Percentiles rank a stretch among this genome's conserved stretches.
These are phyloP conservation scores for Plantago ovata DNA, from an alignment of 257 asterid genomes.

Conservation along the genomic window DNA sequence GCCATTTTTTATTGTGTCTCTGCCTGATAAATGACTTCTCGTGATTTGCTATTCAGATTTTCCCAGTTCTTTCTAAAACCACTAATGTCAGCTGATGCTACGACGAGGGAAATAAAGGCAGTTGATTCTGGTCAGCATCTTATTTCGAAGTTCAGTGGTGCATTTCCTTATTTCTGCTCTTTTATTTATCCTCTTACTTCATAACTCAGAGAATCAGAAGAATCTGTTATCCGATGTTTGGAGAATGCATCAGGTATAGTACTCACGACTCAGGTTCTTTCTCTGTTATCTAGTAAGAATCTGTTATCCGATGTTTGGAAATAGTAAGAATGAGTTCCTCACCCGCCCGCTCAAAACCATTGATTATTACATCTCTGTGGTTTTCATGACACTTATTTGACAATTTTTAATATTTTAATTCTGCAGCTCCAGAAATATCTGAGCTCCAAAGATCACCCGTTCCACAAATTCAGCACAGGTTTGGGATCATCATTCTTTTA, in stretches of 20 bases:
- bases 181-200: conserved; percentile 4
- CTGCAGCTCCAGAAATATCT: conserved; percentile 93
- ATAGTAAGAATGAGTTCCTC: too few species aligned
- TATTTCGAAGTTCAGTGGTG: conserved; percentile 17
- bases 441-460: conserved; percentile 69
- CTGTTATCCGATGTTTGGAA: too few species aligned
- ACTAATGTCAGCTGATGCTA: conserved; percentile 95
- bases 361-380: neutral
- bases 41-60: conserved; percentile 46
- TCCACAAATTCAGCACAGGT: conserved; percentile 99
- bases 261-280: neutral
- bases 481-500: conserved; percentile 24
- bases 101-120: conserved; percentile 91
- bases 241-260: conserved; percentile 94
- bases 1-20: conserved; percentile 4
- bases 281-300: too few species aligned
- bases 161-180: conserved; percentile 12
- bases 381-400: conserved; percentile 10
- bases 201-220: conserved; percentile 76
- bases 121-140: conserved; percentile 83
- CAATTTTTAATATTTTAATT: conserved; percentile 3
- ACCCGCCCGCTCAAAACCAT: conserved; percentile 15
- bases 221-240: conserved; percentile 86
- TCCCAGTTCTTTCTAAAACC: conserved; percentile 94
- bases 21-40: conserved; percentile 14